Conservation (phyloP, 2,329 filamentous ascomycete genomes). For the Dendryphion nanum region DNA sequence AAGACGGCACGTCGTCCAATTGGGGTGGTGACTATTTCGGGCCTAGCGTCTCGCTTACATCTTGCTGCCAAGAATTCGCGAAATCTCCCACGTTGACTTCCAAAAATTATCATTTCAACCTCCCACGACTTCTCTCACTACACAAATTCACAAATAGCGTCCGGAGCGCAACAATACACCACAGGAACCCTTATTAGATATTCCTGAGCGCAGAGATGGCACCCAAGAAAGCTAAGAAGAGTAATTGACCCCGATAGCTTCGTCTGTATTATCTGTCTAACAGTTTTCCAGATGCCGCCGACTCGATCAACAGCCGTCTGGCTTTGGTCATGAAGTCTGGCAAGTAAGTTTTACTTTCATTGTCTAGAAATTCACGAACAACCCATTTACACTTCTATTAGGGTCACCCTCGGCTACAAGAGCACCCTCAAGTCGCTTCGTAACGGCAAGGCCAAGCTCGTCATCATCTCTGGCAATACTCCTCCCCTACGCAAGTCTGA, state of each 20-base stretch:
- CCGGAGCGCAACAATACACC: slow-evolving; percentile 37
- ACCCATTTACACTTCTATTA: slow-evolving; percentile 14
- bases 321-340: slow-evolving; percentile 69
- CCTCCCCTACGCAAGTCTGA: slow-evolving; percentile 97
- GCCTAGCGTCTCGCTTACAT: too few species aligned
- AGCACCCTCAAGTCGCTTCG: slow-evolving; percentile 84
- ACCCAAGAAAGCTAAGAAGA: slow-evolving; percentile 69
- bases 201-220: slow-evolving; percentile 56
- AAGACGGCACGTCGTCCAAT: too few species aligned
- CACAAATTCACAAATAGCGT: too few species aligned
- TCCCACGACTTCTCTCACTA: too few species aligned
- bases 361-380: slow-evolving; percentile 15
- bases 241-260: not conserved
- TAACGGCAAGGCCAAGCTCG: slow-evolving; percentile 94
- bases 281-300: slow-evolving; percentile 62
- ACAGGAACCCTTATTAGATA: slow-evolving; percentile 23
- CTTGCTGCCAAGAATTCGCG: too few species aligned
- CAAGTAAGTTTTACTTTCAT: slow-evolving; percentile 45
- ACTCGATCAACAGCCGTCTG: slow-evolving; percentile 69
- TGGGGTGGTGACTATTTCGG: too few species aligned
- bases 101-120: too few species aligned
- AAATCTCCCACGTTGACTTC: too few species aligned
- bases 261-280: not conserved
- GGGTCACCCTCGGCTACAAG: slow-evolving; percentile 88
- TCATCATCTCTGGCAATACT: slow-evolving; percentile 94